Evolutionary conservation across 441 rosid species (phyloP).

Genomic region (Populus trichocarpa): DNA sequence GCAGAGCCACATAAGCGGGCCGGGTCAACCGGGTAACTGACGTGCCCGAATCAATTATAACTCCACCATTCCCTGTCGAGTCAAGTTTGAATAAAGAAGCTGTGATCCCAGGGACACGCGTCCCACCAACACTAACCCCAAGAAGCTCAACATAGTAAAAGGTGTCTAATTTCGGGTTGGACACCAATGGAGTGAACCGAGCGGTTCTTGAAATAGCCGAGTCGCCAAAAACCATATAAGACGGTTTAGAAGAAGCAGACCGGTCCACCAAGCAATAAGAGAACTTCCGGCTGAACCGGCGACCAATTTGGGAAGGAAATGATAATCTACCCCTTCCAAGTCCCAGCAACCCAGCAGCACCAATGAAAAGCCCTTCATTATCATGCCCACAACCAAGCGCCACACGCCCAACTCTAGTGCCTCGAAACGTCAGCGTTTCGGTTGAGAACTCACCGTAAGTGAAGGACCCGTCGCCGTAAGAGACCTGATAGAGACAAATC

Average conservation of each 20-base stretch:
- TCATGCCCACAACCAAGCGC: constrained; percentile 88
- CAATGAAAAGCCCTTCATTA: constrained; percentile 79
- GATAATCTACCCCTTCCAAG: constrained; percentile 89
- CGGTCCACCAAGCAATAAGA: constrained; percentile 89
- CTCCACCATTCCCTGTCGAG: constrained; percentile 70
- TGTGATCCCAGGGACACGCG: constrained; percentile 58
- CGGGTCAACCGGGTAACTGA: constrained; percentile 81
- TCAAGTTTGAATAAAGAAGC: constrained; percentile 69
- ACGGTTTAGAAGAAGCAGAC: constrained; percentile 63
- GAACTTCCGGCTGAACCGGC: constrained; percentile 61
- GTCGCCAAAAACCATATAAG: constrained; percentile 78
- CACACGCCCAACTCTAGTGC: constrained; percentile 54
- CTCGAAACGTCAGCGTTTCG: constrained; percentile 72
- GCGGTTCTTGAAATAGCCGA: constrained; percentile 56
- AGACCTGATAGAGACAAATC: constrained; percentile 72
- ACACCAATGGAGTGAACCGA: constrained; percentile 62
- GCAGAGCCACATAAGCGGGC: constrained; percentile 64
- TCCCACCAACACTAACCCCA: constrained; percentile 84
- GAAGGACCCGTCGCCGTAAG: constrained; percentile 90
- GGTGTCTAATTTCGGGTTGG: constrained; percentile 80
- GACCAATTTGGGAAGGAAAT: constrained; percentile 71
- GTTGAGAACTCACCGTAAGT: constrained; percentile 77
- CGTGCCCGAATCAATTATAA: constrained; percentile 87
- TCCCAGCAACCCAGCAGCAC: constrained; percentile 85
- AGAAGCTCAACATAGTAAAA: constrained; percentile 78